Evolutionary conservation across 352 stramenopile species (phyloP), one percentile per base, ranked within the genome.

Genomic region (Pythium dissimile): DNA sequence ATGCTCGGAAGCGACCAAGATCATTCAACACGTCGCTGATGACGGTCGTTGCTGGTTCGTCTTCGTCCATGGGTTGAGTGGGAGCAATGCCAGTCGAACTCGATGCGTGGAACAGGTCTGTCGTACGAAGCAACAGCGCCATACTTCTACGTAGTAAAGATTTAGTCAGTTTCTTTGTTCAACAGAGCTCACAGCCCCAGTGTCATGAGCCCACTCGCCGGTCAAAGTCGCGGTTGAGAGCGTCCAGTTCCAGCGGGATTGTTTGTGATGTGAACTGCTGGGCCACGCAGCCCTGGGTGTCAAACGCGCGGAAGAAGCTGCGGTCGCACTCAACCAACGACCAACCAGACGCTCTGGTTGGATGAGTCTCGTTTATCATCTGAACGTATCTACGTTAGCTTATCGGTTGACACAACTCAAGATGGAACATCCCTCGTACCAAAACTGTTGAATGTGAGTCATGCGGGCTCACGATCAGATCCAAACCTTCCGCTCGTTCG

Each of bases 211-310:
- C n/a, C n/a, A 58, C 56, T 2, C n/a, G 58, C 38, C 45, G 21
- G 6, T 62, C 12, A 21, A 37, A 44, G 45, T 67, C 52, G 5
- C n/a, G 27, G 12, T 41, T 28, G 12, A 69, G 41, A 4, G 15
- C 16, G 2, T 34, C 23, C 0, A 64, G 54, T 16, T 42, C 20
- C 13, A 75, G 73, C 18, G 81, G 81, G 32, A 87, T 72, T 12
- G 79, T 86, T 45, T 89, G 73, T 32, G 66, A 56, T 16, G 78
- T 88, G 60, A 91, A 91, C 32, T 80, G 76, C 42, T 86, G 72
- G 21, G 61, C 37, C 43, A 64, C 55, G 16, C 23, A 37, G 18
- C 75, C 76, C 5, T 27, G 23, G 10, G 68, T 41, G 27, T 72
- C 62, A 15, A 75, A 82, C 63, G 64, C 77, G 4, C 62, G 71